A percentile compares a stretch with the other conserved stretches of the same genome.
These are phyloP conservation scores for Penicillium simplicissimum DNA, from an alignment of 495 filamentous ascomycete species.

Conservation along the genomic window DNA sequence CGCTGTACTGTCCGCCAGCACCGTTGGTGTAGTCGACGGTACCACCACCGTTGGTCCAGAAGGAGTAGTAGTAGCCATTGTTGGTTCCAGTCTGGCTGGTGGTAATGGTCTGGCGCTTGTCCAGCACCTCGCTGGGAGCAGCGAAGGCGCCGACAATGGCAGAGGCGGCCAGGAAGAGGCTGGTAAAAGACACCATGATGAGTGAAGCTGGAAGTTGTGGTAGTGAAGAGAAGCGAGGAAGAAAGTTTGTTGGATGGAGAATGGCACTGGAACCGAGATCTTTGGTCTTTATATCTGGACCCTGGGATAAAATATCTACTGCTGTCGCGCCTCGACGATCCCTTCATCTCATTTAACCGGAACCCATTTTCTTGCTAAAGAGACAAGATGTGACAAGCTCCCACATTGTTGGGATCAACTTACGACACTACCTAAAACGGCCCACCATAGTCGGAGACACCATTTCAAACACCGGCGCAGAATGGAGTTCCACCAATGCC, in stretches of 20 bases:
- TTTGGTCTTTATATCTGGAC: neutral
- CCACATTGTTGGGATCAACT: neutral
- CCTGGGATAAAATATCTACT: neutral
- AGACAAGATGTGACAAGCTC: neutral
- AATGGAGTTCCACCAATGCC: conserved; percentile 6
- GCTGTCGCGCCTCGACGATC: neutral
- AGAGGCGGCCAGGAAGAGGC: conserved; percentile 40
- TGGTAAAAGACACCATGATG: conserved; percentile 51
- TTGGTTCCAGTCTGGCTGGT: conserved; percentile 50
- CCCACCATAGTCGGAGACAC: neutral
- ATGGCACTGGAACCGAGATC: neutral
- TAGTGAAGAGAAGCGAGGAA: neutral
- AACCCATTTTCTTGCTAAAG: conserved; percentile 2
- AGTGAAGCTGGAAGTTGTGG: neutral
- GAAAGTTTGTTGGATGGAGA: neutral
- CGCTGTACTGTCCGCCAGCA: conserved; percentile 54
- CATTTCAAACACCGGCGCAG: conserved; percentile 3
- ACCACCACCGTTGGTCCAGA: conserved; percentile 60
- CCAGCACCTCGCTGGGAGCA: conserved; percentile 37
- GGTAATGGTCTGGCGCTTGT: conserved; percentile 36
- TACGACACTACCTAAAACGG: conserved; percentile 3
- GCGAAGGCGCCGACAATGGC: conserved; percentile 39
- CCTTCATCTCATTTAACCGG: conserved; percentile 8
- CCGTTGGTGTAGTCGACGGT: conserved; percentile 60
- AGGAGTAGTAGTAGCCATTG: conserved; percentile 63